These are phyloP conservation scores for Silene uniflora DNA, from an alignment of 148 eudicot genomes.

Conservation along the genomic window DNA sequence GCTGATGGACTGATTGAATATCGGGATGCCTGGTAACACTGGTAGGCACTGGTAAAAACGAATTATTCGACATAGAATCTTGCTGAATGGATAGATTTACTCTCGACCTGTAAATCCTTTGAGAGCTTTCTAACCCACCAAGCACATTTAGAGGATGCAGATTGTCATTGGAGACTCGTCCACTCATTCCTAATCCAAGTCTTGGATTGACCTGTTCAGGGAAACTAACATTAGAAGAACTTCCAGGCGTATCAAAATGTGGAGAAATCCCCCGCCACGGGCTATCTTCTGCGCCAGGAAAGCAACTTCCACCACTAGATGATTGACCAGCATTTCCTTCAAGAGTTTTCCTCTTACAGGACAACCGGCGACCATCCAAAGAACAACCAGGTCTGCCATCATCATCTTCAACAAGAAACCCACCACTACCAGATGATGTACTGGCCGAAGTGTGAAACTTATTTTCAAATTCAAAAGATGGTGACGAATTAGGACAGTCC, in stretches of 20 bases:
- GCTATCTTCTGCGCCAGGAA: slow-evolving; percentile 39
- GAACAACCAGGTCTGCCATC: slow-evolving; percentile 50
- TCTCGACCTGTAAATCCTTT: slow-evolving; percentile 55
- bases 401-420: slow-evolving; percentile 43
- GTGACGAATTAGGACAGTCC: slow-evolving; percentile 33
- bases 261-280: slow-evolving; percentile 50
- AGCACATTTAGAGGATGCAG: slow-evolving; percentile 31
- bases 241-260: slow-evolving; percentile 36
- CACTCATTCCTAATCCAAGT: slow-evolving; percentile 47
- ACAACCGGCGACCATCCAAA: slow-evolving; percentile 51
- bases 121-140: slow-evolving; percentile 42
- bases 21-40: slow-evolving; percentile 31
- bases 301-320: slow-evolving; percentile 53
- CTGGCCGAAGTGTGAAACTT: slow-evolving; percentile 32
- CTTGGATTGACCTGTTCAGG: slow-evolving; percentile 46
- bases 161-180: slow-evolving; percentile 37
- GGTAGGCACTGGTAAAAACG: slow-evolving; percentile 27
- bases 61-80: slow-evolving; percentile 34
- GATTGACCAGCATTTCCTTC: slow-evolving; percentile 73
- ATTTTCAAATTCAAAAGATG: slow-evolving; percentile 33
- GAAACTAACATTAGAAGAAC: slow-evolving; percentile 15
- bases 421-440: slow-evolving; percentile 46
- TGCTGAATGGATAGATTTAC: slow-evolving; percentile 42
- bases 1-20: slow-evolving; percentile 35
- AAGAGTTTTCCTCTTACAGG: slow-evolving; percentile 78